Conservation (phyloP, 1,284 basidiomycete genomes). For the Clitocybe nebularis region DNA sequence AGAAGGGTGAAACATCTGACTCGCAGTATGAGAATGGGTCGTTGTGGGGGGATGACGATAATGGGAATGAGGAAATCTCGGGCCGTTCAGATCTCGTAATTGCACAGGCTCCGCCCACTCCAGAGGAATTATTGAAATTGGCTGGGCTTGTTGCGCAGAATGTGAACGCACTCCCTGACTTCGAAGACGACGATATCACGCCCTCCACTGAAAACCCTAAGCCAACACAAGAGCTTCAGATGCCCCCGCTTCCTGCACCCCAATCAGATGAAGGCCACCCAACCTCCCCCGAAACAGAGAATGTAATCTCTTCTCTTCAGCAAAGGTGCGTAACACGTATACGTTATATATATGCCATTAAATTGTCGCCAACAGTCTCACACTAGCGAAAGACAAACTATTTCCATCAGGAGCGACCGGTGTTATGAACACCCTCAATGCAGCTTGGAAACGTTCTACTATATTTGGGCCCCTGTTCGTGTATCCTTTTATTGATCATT, state of each 20-base stretch:
- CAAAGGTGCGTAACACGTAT: constrained; percentile 16
- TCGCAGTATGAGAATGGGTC: neutral
- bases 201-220: neutral
- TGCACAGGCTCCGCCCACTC: constrained; percentile 29
- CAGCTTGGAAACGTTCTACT: constrained; percentile 35
- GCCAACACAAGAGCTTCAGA: neutral
- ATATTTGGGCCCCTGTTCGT: constrained; percentile 59
- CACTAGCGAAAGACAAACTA: constrained; percentile 38
- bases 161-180: constrained; percentile 44
- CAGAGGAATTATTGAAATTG: constrained; percentile 41
- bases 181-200: constrained; percentile 46
- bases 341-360: constrained; percentile 4
- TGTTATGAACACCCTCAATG: constrained; percentile 9
- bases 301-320: constrained; percentile 10
- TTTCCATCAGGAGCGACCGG: constrained; percentile 34
- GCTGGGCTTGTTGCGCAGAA: constrained; percentile 37
- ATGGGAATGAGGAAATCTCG: neutral
- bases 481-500: constrained; percentile 1
- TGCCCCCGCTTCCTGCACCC: neutral
- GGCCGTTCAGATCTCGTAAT: constrained; percentile 1
- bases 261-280: constrained; percentile 1
- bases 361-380: constrained; percentile 26
- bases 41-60: neutral
- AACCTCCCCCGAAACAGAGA: neutral
- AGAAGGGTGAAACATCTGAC: constrained; percentile 2